These are phyloP conservation scores for Phytophthora citricola DNA, from an alignment of 352 stramenopile species.

Conservation along the genomic window DNA sequence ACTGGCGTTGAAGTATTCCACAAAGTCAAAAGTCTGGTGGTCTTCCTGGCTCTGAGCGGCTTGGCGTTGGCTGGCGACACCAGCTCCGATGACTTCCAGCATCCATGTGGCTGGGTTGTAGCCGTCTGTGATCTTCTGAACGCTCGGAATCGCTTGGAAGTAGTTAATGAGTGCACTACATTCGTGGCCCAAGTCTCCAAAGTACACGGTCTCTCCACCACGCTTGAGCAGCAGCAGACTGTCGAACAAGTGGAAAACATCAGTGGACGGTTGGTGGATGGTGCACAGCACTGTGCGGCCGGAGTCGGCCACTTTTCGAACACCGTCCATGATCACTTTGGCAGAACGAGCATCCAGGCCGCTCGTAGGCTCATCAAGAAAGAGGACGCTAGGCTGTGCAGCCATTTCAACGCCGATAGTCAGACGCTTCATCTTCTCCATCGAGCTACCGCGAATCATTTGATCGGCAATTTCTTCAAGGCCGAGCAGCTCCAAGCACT, in stretches of 20 bases:
- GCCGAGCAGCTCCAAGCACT: constrained; percentile 61
- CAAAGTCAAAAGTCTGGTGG: constrained; percentile 35
- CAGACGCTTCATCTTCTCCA: constrained; percentile 72
- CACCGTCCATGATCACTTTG: constrained; percentile 87
- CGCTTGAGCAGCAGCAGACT: constrained; percentile 86
- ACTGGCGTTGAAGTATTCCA: constrained; percentile 44
- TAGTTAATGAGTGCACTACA: constrained; percentile 53
- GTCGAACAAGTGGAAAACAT: constrained; percentile 93
- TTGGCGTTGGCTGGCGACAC: constrained; percentile 36
- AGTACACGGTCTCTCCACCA: constrained; percentile 67
- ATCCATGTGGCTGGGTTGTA: constrained; percentile 83
- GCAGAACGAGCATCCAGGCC: constrained; percentile 90
- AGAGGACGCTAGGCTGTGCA: constrained; percentile 86
- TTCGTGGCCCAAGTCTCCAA: constrained; percentile 50
- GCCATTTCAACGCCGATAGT: constrained; percentile 93
- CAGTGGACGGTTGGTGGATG: constrained; percentile 92
- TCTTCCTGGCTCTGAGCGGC: constrained; percentile 43
- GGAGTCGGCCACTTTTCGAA: constrained; percentile 86
- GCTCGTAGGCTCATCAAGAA: constrained; percentile 92
- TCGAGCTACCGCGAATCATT: constrained; percentile 62
- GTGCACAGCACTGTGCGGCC: constrained; percentile 90
- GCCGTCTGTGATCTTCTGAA: constrained; percentile 56
- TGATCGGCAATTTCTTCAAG: constrained; percentile 68
- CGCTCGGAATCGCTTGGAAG: constrained; percentile 73
- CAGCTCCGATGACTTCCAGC: constrained; percentile 70